Base-by-base conservation (phyloP, 2,329 filamentous ascomycete species). In the Ceratocystis papillata region DNA sequence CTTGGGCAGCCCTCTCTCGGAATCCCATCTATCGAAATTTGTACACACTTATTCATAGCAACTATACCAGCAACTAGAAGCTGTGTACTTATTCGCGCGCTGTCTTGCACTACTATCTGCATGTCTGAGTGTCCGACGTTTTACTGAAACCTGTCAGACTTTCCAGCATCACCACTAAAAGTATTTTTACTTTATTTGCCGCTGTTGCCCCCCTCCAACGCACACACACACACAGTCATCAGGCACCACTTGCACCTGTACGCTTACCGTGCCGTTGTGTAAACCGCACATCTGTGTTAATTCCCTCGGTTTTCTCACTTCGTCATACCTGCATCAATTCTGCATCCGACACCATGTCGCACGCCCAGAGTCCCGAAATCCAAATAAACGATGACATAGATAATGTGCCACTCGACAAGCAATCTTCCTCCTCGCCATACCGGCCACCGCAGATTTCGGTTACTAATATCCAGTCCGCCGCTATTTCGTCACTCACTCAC, bases 251-350 rank as follows among this genome's bases (percentile, higher is more conserved):
- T 59, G 33, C 55, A 37, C 55, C 28, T 37, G 55, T 33, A 22
- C 48, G n/a, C n/a, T 50, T 25, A 22, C 22, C 48, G 25, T 53
- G 48, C 10, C 15, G 48, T 10, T 8, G 55, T 59, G 55, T 10
- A 59, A 15, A 5, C 30, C n/a, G 55, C n/a, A 30, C 55, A 37
- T 25, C 63, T 63, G n/a, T 48, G 15, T 22, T 48, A 37, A 20
- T 61, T 61, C 33, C 64, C 62, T 67, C 62, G 44, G 30, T 25
- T 37, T 53, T 61, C 44, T 57, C 37, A 45, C 44, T 10, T 59
- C 17, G 65, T 67, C 65, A 67, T 44, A 50, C 53, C 60, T 30
- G 53, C 22, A 64, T 64, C 62, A 64, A 50, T 28, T 61, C 61
- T 46, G 62, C 62, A 67, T 45, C 53, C 44, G 33, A 30, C 41